Evolutionary conservation across 2,329 filamentous ascomycete genomes (phyloP).

Genomic region (Graphilbum sp.): DNA sequence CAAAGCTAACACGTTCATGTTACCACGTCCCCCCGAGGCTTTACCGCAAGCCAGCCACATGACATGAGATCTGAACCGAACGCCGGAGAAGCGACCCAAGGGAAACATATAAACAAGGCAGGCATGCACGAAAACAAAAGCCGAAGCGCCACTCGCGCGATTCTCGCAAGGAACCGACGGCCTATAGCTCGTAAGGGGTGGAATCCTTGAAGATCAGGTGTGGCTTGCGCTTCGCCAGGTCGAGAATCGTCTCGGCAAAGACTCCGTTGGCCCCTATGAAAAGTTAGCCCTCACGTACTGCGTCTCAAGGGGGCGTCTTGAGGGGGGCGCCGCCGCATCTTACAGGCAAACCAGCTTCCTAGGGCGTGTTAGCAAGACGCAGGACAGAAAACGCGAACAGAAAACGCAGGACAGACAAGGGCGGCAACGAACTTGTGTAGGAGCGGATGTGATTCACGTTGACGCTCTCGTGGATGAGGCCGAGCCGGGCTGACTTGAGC

Average conservation of each 20-base stretch:
- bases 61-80: too few species aligned
- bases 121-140: neutral
- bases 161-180: neutral
- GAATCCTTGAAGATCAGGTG: conserved; percentile 62
- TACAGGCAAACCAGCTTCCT: conserved; percentile 81
- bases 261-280: conserved; percentile 76
- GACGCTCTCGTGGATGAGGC: conserved; percentile 82
- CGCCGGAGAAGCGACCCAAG: too few species aligned
- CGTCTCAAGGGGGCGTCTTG: neutral
- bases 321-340: conserved; percentile 10
- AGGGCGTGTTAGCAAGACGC: conserved; percentile 7
- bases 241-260: conserved; percentile 81
- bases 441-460: conserved; percentile 50
- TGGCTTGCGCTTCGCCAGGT: conserved; percentile 77
- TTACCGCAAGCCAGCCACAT: too few species aligned
- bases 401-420: neutral
- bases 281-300: neutral
- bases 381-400: too few species aligned
- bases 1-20: too few species aligned
- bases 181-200: conserved; percentile 37
- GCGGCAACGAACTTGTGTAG: conserved; percentile 52
- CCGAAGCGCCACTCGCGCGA: too few species aligned
- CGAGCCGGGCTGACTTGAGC: conserved; percentile 56
- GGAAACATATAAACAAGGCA: too few species aligned
- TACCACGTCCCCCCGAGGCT: too few species aligned